Evolutionary conservation across 2,329 filamentous ascomycete species (phyloP), one percentile per base, ranked within the genome.

Genomic region (Zymoseptoria tritici): DNA sequence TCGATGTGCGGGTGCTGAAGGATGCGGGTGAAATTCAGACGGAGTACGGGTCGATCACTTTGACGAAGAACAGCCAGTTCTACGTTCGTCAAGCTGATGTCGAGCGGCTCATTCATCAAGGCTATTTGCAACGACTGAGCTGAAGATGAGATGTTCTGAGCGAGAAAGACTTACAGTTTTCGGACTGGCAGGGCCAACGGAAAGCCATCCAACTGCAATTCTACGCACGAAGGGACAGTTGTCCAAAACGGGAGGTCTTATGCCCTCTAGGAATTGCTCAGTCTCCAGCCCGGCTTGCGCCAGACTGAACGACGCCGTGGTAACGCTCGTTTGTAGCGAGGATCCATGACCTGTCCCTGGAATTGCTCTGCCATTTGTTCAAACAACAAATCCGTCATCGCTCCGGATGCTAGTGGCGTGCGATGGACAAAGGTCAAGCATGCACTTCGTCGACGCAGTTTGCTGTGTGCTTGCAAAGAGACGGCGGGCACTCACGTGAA

Each of bases 1-100:
- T 99, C 69, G 94, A 99, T 74, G 94, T 99, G 42, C 82, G 94
- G 53, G 94, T 99, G 54, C 77, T 99, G 64, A 97, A 94, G 74
- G 94, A 99, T 78, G 94, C 93, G 1, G 94, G 95, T 4, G 94
- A 99, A 79, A 97, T 99, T 65, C 93, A 99, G 78, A 99, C 94
- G 0, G 95, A 99, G 80, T 99, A 99, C 72, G 94, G 94, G 89
- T 96, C 81, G 75, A 97, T 99, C 69, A 97, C 89, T 61, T 82
- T 99, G 78, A 96, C 91, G 46, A 97, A 96, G 76, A 97, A 99
- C 76, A 97, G 92, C 71, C 94, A 99, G 73, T 96, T 99, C 72
- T 97, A 95, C 71, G 94, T 99, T 49, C 85, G 93, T 53, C 91
- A 97, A 71, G 93, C 91, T 22, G 94, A 99, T 76, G 94, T 99